Conservation (phyloP, 306 rosid species). For the Castanopsis chinensis region DNA sequence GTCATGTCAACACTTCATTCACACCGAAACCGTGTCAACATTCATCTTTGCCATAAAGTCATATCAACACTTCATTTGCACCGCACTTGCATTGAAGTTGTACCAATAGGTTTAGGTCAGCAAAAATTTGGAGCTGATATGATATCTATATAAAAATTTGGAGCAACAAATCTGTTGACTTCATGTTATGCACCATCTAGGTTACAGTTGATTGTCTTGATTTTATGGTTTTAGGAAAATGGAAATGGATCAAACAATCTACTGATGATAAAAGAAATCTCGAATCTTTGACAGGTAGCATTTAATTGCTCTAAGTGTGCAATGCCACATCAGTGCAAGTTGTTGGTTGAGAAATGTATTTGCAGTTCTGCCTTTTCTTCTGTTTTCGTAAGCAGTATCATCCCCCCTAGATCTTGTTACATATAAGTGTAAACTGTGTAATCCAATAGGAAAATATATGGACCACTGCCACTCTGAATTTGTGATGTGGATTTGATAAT, state of each 20-base stretch:
- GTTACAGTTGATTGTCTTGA: background rate
- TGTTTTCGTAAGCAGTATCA: background rate
- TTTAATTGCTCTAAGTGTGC: background rate
- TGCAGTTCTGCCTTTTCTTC: background rate
- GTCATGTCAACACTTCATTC: no score
- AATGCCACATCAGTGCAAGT: background rate
- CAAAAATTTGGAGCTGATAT: background rate
- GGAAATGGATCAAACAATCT: background rate
- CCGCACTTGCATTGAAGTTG: no score
- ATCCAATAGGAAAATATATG: background rate
- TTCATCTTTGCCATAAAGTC: no score
- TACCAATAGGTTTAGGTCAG: background rate
- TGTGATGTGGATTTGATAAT: background rate
- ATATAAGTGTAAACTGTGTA: background rate
- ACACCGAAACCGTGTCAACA: no score
- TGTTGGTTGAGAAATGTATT: background rate
- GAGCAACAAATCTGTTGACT: background rate
- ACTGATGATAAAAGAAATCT: background rate
- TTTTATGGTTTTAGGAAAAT: background rate
- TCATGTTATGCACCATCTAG: background rate
- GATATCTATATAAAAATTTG: background rate
- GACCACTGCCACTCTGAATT: background rate
- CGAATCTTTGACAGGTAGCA: background rate
- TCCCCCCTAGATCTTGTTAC: background rate
- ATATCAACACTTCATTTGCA: no score